phyloP scores from a whole-genome alignment of 2,329 filamentous ascomycete genomes.

The Annulohypoxylon truncatum region DNA sequence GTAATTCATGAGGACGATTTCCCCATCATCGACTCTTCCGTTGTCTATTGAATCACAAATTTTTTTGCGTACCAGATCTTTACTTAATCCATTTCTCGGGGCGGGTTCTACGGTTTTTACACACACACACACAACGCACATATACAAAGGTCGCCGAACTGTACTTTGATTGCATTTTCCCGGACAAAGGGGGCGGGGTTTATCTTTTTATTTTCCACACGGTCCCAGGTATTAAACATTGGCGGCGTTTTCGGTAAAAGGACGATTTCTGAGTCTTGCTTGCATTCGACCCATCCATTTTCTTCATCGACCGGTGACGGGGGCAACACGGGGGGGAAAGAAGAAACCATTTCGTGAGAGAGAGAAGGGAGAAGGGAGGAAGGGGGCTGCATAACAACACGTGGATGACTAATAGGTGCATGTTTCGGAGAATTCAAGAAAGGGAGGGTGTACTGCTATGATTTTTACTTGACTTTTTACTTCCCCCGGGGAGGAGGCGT shows the following conservation, averaged over 20 bases:
- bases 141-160: slow-evolving; percentile 32
- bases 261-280: slow-evolving; percentile 1
- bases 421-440: neutral
- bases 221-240: slow-evolving; percentile 19
- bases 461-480: neutral
- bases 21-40: neutral
- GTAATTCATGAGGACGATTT: neutral
- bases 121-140: too few species aligned
- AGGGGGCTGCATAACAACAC: slow-evolving; percentile 11
- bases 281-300: slow-evolving; percentile 20
- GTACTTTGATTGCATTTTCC: slow-evolving; percentile 40
- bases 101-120: slow-evolving; percentile 12
- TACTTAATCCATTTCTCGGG: slow-evolving; percentile 14
- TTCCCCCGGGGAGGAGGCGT: neutral
- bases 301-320: slow-evolving; percentile 15
- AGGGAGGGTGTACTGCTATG: neutral
- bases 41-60: slow-evolving; percentile 24
- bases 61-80: slow-evolving; percentile 15
- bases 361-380: neutral
- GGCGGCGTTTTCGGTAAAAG: slow-evolving; percentile 35
- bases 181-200: slow-evolving; percentile 27
- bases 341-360: neutral
- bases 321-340: slow-evolving; percentile 6
- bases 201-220: slow-evolving; percentile 1
- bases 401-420: slow-evolving; percentile 28